phyloP scores from a whole-genome alignment of 179 eudicot genomes.

The Spinacia oleracea region DNA sequence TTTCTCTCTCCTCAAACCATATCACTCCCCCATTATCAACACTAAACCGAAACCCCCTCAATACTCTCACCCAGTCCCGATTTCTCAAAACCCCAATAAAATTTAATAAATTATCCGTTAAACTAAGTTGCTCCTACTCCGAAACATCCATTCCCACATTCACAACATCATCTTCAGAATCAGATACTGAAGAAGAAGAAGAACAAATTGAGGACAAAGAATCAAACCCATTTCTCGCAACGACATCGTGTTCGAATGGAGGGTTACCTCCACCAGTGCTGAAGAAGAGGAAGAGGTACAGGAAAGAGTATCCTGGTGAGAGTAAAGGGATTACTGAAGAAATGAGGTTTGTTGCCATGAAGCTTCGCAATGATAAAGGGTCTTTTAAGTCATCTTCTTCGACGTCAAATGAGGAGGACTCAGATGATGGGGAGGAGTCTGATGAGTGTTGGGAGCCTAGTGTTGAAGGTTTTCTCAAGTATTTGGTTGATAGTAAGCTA shows the following conservation, averaged over 20 bases:
- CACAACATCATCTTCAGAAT: background rate
- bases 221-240: background rate
- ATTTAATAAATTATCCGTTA: background rate
- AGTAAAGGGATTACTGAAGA: conserved; percentile 78
- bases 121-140: conserved; percentile 5
- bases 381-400: conserved; percentile 9
- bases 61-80: background rate
- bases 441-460: conserved; percentile 62
- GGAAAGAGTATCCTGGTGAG: conserved; percentile 80
- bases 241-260: background rate
- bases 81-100: conserved; percentile 12
- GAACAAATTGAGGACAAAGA: background rate
- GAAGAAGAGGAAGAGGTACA: conserved; percentile 57
- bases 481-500: conserved; percentile 70
- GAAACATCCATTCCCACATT: conserved; percentile 4
- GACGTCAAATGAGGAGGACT: background rate
- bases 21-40: conserved; percentile 19
- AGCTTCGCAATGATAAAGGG: conserved; percentile 41
- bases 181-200: background rate
- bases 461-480: conserved; percentile 68
- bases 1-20: conserved; percentile 8
- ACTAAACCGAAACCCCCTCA: background rate
- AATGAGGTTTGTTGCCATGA: conserved; percentile 93
- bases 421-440: conserved; percentile 7
- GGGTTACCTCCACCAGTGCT: conserved; percentile 37